Conservation (phyloP, 2,329 filamentous ascomycete species). For the Chaetomiaceae sp. region DNA sequence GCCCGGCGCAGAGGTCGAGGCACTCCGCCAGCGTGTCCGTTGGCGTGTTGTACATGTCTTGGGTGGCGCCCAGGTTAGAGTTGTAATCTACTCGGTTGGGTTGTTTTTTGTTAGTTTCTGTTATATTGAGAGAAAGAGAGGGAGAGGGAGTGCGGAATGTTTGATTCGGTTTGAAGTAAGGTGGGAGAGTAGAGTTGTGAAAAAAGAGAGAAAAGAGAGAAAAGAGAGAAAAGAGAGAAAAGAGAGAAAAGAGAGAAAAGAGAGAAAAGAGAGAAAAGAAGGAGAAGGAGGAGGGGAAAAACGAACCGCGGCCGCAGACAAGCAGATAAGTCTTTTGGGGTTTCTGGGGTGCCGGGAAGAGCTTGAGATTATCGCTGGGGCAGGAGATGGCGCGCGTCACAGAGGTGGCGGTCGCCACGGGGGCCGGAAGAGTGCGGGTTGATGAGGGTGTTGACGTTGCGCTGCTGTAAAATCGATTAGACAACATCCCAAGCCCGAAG, state of each 20-base stretch:
- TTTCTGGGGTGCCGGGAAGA: slow-evolving; percentile 25
- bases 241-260: too few relatives aligned
- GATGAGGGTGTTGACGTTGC: slow-evolving; percentile 5
- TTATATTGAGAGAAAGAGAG: too few relatives aligned
- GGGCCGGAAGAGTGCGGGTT: slow-evolving; percentile 7
- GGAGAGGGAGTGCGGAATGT: slow-evolving; percentile 24
- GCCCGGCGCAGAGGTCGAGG: slow-evolving; percentile 30
- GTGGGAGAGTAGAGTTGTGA: not conserved
- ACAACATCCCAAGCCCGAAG: too few relatives aligned
- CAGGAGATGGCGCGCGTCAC: slow-evolving; percentile 24
- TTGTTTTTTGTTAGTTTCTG: not conserved
- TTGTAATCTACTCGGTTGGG: slow-evolving; percentile 36
- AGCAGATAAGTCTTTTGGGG: slow-evolving; percentile 29
- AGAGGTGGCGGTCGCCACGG: slow-evolving; percentile 11
- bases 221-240: not conserved
- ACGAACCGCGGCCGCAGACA: slow-evolving; percentile 29
- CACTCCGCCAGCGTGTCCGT: slow-evolving; percentile 32
- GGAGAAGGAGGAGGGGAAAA: not conserved
- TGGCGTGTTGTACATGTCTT: slow-evolving; percentile 28
- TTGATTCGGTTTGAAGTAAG: not conserved
- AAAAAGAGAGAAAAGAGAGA: not conserved
- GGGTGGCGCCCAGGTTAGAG: slow-evolving; percentile 28
- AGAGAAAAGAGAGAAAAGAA: not conserved
- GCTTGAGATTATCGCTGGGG: slow-evolving; percentile 34
- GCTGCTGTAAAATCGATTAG: not conserved